Base-by-base conservation (phyloP, 192 early-diverging fungal genomes). In the Entophlyctis helioformis region DNA sequence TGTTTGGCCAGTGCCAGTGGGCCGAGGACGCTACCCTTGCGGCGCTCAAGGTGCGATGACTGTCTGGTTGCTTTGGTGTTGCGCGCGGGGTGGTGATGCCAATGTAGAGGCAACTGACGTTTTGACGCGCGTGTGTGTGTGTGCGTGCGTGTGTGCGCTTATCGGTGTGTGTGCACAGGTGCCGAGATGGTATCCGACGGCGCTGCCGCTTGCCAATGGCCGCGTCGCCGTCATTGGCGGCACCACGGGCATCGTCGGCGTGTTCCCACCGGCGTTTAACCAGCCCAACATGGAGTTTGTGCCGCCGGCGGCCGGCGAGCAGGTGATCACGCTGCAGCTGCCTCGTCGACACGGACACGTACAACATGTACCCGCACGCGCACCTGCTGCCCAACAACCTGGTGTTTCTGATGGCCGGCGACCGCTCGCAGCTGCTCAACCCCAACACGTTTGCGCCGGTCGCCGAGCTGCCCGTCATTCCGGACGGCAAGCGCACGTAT, bases 221-320 rank as follows among this genome's bases (percentile, higher is more conserved):
- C 50, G 65, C 18, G 39, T 74, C 11, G 62, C 75, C 44, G 63
- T 74, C 41, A 39, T 81, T 19, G 73, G 78, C 36, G 78, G 78
- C 19, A 59, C 53, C 31, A 78, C 49, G 12, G 36, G 36, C 32
- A 21, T 10, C 5, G 46, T 47, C 25, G n/a, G n/a, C n/a, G n/a
- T n/a, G n/a, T n/a, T n/a, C n/a, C n/a, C n/a, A n/a, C n/a, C n/a
- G n/a, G n/a, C n/a, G n/a, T n/a, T n/a, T n/a, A 44, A 44, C 32
- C 40, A 50, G 24, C 36, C 42, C 2, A 28, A 2, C 27, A 20
- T 34, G 3, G 52, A 54, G 27, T 11, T 54, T 16, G 3, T 54
- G 10, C 52, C 52, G n/a, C 10, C 35, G 19, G 34, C 9, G 47
- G 31, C 21, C 44, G 5, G 15, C 2, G 36, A 25, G 5, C 4